Evolutionary conservation across 257 asterid species (phyloP), one percentile per base, ranked within the genome.

Genomic region (Solanum sitiens): DNA sequence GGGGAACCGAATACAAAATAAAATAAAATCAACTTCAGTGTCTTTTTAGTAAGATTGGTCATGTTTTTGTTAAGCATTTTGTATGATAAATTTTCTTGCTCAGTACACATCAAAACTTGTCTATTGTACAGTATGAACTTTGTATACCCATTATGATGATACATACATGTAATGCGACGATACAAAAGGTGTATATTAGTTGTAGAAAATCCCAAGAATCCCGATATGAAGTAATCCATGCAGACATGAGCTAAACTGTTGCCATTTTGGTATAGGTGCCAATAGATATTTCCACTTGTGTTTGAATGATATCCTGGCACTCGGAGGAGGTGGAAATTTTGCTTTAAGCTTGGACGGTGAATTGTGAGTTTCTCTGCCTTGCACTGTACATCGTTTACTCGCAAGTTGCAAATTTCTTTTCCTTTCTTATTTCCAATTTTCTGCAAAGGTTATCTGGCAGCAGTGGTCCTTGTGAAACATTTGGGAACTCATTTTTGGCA

Each of bases 401-500:
- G 23, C 83, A 30, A 56, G 7, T 47, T 11, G 25, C 79, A 35
- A 56, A 11, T 37, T n/a, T 89, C 40, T 42, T 27, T 27, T 86
- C 40, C 23, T 87, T 73, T 4, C 32, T 73, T 14, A 79, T 45
- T 83, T 83, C 23, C 42, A 25, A 30, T 67, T 35, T 83, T 44
- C 30, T 63, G 85, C 18, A 47, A 87, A 97, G 99, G 91, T 93
- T 97, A 91, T 90, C 91, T 13, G 99, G 99, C 87, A 92, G 94
- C 68, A 97, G 98, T 89, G 99, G 99, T 67, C 95, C 98, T 53
- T 94, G 98, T 86, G 99, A 97, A 88, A 97, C 99, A 89, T 97
- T 94, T 90, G 99, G 99, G 86, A 97, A 93, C 92, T 70, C 89
- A 59, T 94, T 98, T 87, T 92, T 97, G 92, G 98, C 98, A 83